Percentiles rank a stretch among this genome's conserved stretches.
Conservation (phyloP, 2,329 filamentous ascomycete genomes). For the Lecanicillium sp. region DNA sequence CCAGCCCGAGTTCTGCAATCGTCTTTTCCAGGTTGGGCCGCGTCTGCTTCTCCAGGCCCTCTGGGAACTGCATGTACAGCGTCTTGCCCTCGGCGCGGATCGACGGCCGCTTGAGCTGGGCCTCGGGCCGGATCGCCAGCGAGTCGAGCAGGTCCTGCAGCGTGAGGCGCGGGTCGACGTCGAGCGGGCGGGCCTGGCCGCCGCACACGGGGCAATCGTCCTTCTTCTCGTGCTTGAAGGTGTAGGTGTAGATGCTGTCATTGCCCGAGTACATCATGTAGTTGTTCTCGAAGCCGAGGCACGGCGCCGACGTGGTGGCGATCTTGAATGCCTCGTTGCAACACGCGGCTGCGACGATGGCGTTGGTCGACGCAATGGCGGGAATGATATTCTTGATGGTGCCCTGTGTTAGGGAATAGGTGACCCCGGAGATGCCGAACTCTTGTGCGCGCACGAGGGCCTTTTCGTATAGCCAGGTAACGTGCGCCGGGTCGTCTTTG, state of each 20-base stretch:
- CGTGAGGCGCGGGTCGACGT: constrained; percentile 64
- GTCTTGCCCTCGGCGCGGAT: constrained; percentile 74
- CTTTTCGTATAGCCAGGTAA: constrained; percentile 91
- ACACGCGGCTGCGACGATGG: constrained; percentile 89
- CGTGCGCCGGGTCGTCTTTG: constrained; percentile 93
- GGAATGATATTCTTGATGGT: constrained; percentile 99
- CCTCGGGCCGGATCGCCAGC: constrained; percentile 75
- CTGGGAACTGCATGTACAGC: constrained; percentile 82
- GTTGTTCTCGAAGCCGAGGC: constrained; percentile 71
- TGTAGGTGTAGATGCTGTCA: constrained; percentile 93
- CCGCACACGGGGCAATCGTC: constrained; percentile 93
- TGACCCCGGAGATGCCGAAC: constrained; percentile 87
- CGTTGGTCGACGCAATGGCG: constrained; percentile 95
- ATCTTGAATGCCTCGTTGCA: constrained; percentile 98
- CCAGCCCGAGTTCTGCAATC: constrained; percentile 64
- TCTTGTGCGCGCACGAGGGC: constrained; percentile 75
- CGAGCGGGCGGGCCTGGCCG: constrained; percentile 68
- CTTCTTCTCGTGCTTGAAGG: constrained; percentile 91
- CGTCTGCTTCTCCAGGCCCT: constrained; percentile 77
- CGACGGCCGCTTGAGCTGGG: constrained; percentile 90
- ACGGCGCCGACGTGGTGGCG: constrained; percentile 73
- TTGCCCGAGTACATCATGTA: constrained; percentile 99
- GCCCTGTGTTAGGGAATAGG: constrained; percentile 91
- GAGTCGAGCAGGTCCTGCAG: constrained; percentile 81
- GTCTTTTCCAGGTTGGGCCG: constrained; percentile 75